phyloP scores from a whole-genome alignment of 139 green algal genomes.

The Chara braunii region DNA sequence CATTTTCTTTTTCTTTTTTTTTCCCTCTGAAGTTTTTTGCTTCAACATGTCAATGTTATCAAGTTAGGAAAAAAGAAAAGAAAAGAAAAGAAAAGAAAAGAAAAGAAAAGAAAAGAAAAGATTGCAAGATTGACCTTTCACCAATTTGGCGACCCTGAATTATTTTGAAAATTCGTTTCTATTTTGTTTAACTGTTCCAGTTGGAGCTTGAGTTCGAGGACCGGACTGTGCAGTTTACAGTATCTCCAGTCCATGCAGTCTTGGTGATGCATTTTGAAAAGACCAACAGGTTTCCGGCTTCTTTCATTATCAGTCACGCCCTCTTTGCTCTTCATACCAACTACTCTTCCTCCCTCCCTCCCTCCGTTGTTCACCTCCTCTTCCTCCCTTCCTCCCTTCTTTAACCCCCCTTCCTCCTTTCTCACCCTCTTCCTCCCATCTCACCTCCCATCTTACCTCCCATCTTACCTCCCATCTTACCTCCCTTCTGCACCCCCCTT shows the following conservation, averaged over 20 bases:
- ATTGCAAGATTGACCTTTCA: background rate
- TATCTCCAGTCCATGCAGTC: constrained; percentile 65
- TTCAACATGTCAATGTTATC: background rate
- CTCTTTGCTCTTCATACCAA: too few relatives aligned
- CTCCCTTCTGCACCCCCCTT: too few relatives aligned
- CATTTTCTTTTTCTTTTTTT: constrained; percentile 21
- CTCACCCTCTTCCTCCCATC: too few relatives aligned
- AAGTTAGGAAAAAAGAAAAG: background rate
- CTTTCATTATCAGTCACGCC: too few relatives aligned
- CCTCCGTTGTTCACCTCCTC: too few relatives aligned
- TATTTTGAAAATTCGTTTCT: background rate
- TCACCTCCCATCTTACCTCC: too few relatives aligned
- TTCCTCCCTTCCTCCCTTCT: too few relatives aligned
- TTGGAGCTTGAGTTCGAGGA: constrained; percentile 44
- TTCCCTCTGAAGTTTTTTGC: background rate
- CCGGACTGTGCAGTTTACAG: constrained; percentile 29
- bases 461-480: too few relatives aligned
- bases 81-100: background rate
- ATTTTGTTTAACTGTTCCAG: too few relatives aligned
- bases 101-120: background rate
- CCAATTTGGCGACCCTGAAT: background rate
- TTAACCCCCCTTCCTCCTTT: too few relatives aligned
- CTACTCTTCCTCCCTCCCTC: too few relatives aligned
- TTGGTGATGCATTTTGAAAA: constrained; percentile 71
- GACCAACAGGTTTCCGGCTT: too few relatives aligned